phyloP scores from a whole-genome alignment of 1,284 basidiomycete genomes.

The Tremellales sp. region DNA sequence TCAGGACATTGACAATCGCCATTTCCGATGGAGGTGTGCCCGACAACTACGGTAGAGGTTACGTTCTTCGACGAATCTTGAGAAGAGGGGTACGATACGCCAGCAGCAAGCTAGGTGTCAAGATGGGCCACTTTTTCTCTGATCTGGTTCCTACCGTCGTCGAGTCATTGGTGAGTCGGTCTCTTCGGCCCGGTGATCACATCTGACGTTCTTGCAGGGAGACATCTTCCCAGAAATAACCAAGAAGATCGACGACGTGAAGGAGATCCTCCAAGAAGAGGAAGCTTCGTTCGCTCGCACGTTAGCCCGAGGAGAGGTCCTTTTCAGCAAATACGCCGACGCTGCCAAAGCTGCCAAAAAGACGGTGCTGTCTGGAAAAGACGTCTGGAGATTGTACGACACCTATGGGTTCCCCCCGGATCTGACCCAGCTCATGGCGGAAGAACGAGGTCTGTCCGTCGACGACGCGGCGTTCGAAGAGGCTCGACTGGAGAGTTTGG shows the following conservation, averaged over 20 bases:
- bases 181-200: not conserved
- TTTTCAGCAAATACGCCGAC: constrained; percentile 87
- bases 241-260: constrained; percentile 77
- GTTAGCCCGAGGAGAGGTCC: constrained; percentile 90
- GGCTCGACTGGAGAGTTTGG: constrained; percentile 82
- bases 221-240: constrained; percentile 90
- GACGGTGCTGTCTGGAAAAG: constrained; percentile 76
- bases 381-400: constrained; percentile 97
- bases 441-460: constrained; percentile 80
- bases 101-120: constrained; percentile 89
- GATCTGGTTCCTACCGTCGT: constrained; percentile 84
- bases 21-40: constrained; percentile 95
- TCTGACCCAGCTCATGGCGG: constrained; percentile 94
- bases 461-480: constrained; percentile 87
- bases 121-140: constrained; percentile 94
- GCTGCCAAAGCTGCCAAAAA: constrained; percentile 63
- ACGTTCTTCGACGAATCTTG: constrained; percentile 88
- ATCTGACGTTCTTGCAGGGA: constrained; percentile 55
- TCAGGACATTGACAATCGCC: constrained; percentile 91
- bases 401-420: constrained; percentile 99
- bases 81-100: constrained; percentile 90
- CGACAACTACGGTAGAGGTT: constrained; percentile 92
- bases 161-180: constrained; percentile 69
- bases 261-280: constrained; percentile 95
- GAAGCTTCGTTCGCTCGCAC: constrained; percentile 96